A percentile compares a stretch with the other conserved stretches of the same genome.
These are phyloP conservation scores for Schoenoplectus triqueter DNA, from an alignment of 202 grass and related monocot genomes.

Conservation along the genomic window DNA sequence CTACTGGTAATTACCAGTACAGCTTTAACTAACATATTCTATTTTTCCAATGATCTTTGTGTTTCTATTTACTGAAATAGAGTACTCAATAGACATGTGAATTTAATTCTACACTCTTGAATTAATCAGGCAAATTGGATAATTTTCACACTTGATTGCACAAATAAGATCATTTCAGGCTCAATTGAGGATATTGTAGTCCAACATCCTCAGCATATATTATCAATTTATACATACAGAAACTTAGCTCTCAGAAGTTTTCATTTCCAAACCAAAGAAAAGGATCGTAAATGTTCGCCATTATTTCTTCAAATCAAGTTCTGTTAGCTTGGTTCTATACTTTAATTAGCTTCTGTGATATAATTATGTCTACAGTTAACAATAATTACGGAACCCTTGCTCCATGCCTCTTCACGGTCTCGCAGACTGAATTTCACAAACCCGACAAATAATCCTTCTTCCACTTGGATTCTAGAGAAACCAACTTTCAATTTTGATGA, in stretches of 20 bases:
- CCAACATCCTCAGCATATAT: background rate
- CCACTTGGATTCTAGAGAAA: background rate
- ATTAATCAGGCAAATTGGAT: background rate
- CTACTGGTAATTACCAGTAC: background rate
- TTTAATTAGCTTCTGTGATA: background rate
- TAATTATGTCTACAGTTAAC: background rate
- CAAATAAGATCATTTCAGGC: background rate
- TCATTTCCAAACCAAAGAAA: background rate
- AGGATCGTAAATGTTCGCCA: too few species aligned
- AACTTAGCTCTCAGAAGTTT: background rate
- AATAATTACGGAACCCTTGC: background rate
- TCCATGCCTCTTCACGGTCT: background rate
- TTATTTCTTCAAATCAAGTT: background rate
- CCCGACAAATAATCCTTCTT: background rate
- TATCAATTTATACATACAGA: background rate
- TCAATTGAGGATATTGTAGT: background rate
- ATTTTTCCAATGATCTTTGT: background rate
- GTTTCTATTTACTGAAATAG: background rate
- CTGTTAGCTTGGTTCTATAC: background rate
- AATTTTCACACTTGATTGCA: slow-evolving; percentile 22
- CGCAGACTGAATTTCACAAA: background rate
- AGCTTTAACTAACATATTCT: background rate
- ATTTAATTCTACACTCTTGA: background rate
- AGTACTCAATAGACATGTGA: background rate
- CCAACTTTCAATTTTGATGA: background rate